Percentiles rank a stretch among this genome's conserved stretches.
Conservation (phyloP, 1,284 basidiomycete species). For the Melampsora americana region DNA sequence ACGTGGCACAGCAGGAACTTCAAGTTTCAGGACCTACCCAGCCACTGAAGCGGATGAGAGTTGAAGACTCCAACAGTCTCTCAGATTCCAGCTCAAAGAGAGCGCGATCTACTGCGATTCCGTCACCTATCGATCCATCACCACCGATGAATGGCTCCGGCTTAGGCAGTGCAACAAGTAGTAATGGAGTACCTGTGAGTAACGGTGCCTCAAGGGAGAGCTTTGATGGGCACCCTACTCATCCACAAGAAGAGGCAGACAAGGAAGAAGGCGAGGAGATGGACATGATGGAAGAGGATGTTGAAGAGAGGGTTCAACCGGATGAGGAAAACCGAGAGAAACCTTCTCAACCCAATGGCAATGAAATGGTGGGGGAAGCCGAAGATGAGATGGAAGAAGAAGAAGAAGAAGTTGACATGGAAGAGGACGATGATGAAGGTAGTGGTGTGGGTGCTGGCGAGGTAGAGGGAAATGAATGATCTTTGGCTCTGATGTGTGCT, state of each 20-base stretch:
- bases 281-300: conserved; percentile 1
- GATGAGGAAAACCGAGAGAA: not conserved
- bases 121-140: not conserved
- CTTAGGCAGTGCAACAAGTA: not conserved
- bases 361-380: not conserved
- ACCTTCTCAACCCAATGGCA: not conserved
- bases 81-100: not conserved
- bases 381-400: conserved; percentile 2
- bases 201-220: conserved; percentile 11
- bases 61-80: not conserved
- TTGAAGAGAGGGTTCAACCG: not conserved
- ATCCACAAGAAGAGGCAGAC: not conserved
- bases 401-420: not conserved
- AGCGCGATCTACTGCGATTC: not conserved
- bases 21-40: not conserved
- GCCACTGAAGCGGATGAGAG: not conserved
- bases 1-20: not conserved
- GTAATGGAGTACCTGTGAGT: conserved; percentile 7
- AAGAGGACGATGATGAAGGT: conserved; percentile 2
- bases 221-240: not conserved
- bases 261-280: not conserved
- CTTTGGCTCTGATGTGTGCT: too few species aligned
- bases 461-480: too few species aligned
- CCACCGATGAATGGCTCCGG: not conserved
- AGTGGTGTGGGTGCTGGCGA: not conserved